These are phyloP conservation scores for Daldinia concentrica DNA, from an alignment of 495 filamentous ascomycete genomes.

Conservation along the genomic window DNA sequence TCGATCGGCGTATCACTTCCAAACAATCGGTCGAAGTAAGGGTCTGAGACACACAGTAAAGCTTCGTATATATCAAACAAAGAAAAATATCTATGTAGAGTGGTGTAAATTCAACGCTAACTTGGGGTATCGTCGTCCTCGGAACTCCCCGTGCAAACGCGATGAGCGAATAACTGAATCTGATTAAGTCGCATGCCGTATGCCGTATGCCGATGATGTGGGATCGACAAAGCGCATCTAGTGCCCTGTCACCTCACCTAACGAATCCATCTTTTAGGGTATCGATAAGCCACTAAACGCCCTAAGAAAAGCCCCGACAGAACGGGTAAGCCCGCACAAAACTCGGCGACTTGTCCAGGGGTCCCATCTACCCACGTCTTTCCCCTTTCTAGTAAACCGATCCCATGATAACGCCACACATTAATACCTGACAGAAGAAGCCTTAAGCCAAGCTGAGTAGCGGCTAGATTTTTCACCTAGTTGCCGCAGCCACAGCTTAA, in stretches of 20 bases:
- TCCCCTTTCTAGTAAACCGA: background rate
- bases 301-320: conserved; percentile 9
- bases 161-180: conserved; percentile 13
- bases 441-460: background rate
- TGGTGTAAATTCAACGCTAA: background rate
- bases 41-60: background rate
- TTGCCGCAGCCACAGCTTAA: conserved; percentile 1
- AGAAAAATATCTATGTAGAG: background rate
- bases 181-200: background rate
- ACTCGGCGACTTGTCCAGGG: conserved; percentile 21
- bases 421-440: background rate
- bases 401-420: conserved; percentile 1
- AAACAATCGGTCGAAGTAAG: conserved; percentile 2
- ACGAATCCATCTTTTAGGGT: background rate
- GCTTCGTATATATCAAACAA: background rate
- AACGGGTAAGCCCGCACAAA: conserved; percentile 23
- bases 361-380: background rate
- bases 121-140: background rate
- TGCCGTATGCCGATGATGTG: background rate
- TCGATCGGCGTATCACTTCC: background rate
- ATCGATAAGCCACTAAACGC: conserved; percentile 32
- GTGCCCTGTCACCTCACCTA: background rate
- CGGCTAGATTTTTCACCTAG: background rate
- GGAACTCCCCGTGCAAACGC: background rate
- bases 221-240: conserved; percentile 11